These are phyloP conservation scores for Alternaria arbusti DNA, from an alignment of 2,329 filamentous ascomycete species.

Conservation along the genomic window DNA sequence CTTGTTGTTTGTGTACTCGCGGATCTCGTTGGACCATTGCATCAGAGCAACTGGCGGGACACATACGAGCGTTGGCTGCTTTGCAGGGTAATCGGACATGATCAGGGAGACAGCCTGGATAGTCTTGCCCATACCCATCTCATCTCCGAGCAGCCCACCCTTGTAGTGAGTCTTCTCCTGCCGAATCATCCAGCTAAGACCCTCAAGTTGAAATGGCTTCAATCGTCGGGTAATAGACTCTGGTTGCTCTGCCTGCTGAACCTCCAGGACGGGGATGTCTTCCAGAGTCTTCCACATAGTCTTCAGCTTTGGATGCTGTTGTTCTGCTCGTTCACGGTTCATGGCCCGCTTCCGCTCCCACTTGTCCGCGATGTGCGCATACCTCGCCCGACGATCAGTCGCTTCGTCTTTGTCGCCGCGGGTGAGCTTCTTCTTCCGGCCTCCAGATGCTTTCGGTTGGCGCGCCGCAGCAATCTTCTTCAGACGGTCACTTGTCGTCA, in stretches of 20 bases:
- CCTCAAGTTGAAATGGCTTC: slow-evolving; percentile 93
- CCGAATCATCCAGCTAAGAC: slow-evolving; percentile 89
- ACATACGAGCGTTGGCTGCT: slow-evolving; percentile 81
- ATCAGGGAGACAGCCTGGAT: slow-evolving; percentile 97
- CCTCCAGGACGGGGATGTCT: slow-evolving; percentile 70
- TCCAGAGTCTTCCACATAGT: slow-evolving; percentile 86
- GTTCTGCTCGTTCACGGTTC: slow-evolving; percentile 70
- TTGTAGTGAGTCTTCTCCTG: slow-evolving; percentile 88
- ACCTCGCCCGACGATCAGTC: slow-evolving; percentile 27
- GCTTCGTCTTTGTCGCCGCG: slow-evolving; percentile 28
- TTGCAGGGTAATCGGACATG: slow-evolving; percentile 94
- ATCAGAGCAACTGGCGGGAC: slow-evolving; percentile 93
- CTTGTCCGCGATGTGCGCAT: slow-evolving; percentile 45
- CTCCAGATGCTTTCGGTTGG: slow-evolving; percentile 15
- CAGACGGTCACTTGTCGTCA: slow-evolving; percentile 24
- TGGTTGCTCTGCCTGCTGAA: slow-evolving; percentile 72
- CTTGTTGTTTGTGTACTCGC: slow-evolving; percentile 79
- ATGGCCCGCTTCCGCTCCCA: slow-evolving; percentile 57
- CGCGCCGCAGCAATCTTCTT: slow-evolving; percentile 19
- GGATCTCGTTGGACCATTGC: slow-evolving; percentile 77
- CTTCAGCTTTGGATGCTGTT: slow-evolving; percentile 75
- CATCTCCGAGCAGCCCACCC: slow-evolving; percentile 90
- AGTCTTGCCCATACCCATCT: slow-evolving; percentile 99
- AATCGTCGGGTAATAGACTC: slow-evolving; percentile 78
- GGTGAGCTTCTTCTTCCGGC: slow-evolving; percentile 37